Conservation (phyloP, 495 filamentous ascomycete genomes). For the Beverwykella pulmonaria region DNA sequence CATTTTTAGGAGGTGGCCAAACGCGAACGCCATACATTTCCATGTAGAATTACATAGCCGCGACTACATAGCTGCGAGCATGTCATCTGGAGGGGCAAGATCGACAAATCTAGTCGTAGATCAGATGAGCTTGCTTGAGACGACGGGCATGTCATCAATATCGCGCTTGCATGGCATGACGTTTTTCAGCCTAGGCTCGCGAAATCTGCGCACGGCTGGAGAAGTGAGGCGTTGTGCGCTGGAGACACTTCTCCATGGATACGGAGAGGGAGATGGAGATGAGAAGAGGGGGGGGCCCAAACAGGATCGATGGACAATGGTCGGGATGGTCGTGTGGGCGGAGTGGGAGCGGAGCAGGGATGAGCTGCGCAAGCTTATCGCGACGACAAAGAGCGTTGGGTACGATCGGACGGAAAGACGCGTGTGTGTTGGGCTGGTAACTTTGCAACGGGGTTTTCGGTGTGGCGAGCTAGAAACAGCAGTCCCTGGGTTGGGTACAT, state of each 20-base stretch:
- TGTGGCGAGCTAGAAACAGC: too few species aligned
- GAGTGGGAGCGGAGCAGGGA: constrained; percentile 2
- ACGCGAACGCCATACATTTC: too few species aligned
- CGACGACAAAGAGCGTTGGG: constrained; percentile 24
- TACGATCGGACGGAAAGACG: constrained; percentile 1
- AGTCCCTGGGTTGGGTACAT: background rate
- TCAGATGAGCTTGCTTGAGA: background rate
- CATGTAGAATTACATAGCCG: too few species aligned
- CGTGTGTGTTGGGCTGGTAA: background rate
- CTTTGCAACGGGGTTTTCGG: too few species aligned
- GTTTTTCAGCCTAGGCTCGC: background rate
- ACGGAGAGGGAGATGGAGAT: background rate
- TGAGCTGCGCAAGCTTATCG: constrained; percentile 19
- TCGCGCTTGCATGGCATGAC: too few species aligned
- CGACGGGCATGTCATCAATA: too few species aligned
- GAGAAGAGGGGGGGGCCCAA: background rate
- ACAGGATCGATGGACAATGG: background rate
- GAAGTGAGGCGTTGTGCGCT: background rate
- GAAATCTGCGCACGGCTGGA: too few species aligned
- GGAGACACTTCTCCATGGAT: background rate
- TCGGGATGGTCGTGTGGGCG: background rate
- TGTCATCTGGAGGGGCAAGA: background rate
- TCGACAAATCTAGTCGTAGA: background rate
- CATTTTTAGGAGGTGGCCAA: too few species aligned
- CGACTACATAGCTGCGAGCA: too few species aligned